phyloP scores from a whole-genome alignment of 176 grass and related monocot species.

The Oryza brachyantha region DNA sequence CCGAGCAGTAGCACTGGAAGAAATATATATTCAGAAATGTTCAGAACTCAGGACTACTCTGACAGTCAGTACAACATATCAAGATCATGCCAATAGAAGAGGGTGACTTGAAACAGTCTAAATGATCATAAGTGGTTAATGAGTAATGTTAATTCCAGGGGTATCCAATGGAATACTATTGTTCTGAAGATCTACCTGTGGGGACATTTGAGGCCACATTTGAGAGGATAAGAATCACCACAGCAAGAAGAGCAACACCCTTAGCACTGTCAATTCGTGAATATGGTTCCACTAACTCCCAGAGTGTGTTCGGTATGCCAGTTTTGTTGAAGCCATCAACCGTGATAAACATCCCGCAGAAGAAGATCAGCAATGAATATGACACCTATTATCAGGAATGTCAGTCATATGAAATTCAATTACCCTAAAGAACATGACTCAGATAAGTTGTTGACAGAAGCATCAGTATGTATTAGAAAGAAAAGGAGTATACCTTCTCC shows the following conservation, averaged over 20 bases:
- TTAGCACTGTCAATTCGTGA: constrained; percentile 60
- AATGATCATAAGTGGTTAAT: neutral
- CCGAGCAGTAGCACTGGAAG: constrained; percentile 79
- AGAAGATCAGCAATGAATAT: constrained; percentile 90
- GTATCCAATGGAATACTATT: neutral
- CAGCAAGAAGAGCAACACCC: constrained; percentile 63
- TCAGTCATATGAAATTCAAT: neutral
- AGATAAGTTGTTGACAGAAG: neutral
- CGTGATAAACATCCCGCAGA: constrained; percentile 97
- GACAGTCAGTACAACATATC: neutral
- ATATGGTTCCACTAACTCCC: constrained; percentile 86
- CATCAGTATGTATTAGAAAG: neutral
- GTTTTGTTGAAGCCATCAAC: constrained; percentile 95
- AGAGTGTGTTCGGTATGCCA: constrained; percentile 81
- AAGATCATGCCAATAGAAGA: neutral
- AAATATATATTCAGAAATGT: constrained; percentile 8
- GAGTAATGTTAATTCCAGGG: neutral
- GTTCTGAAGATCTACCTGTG: constrained; percentile 47
- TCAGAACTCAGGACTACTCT: neutral
- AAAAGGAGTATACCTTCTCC: constrained; percentile 65
- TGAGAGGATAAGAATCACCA: constrained; percentile 79
- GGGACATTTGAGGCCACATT: constrained; percentile 97
- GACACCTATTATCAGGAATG: constrained; percentile 61
- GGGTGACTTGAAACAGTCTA: neutral
- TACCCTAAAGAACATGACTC: neutral